phyloP scores from a whole-genome alignment of 2,329 filamentous ascomycete species.

The Talaromyces rugulosus region DNA sequence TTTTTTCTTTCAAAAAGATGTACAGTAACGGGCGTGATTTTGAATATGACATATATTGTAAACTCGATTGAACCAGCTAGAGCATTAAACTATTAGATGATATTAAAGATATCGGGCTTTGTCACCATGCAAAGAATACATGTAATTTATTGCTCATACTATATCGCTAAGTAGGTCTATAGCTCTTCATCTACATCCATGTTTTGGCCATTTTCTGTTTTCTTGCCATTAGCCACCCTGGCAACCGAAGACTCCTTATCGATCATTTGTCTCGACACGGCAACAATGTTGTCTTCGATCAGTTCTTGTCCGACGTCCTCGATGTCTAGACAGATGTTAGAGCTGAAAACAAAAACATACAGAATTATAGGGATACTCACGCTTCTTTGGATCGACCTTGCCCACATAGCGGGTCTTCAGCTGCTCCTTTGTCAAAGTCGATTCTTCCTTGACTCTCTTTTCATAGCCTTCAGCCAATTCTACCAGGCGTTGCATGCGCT shows the following conservation, averaged over 20 bases:
- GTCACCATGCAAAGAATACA: not conserved
- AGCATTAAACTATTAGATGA: not conserved
- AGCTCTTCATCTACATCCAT: slow-evolving; percentile 69
- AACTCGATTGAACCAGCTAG: not conserved
- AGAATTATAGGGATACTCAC: slow-evolving; percentile 33
- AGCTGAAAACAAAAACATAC: not conserved
- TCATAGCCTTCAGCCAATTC: slow-evolving; percentile 92
- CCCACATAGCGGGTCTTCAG: slow-evolving; percentile 98
- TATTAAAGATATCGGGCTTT: not conserved
- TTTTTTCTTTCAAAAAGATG: not conserved
- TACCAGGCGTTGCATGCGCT: slow-evolving; percentile 82
- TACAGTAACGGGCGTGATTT: slow-evolving; percentile 1
- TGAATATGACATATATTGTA: not conserved
- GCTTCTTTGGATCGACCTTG: slow-evolving; percentile 99
- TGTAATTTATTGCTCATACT: not conserved
- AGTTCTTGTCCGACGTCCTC: slow-evolving; percentile 94
- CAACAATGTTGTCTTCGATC: slow-evolving; percentile 99
- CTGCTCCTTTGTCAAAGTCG: slow-evolving; percentile 92
- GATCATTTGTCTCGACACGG: slow-evolving; percentile 98
- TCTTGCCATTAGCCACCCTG: slow-evolving; percentile 47
- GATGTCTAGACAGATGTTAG: slow-evolving; percentile 52
- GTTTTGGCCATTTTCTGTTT: slow-evolving; percentile 43
- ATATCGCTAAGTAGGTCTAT: slow-evolving; percentile 21
- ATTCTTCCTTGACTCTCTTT: slow-evolving; percentile 98
- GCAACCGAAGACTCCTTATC: slow-evolving; percentile 97